Conservation (phyloP, 2,329 filamentous ascomycete species). For the Penicillium frequentans region DNA sequence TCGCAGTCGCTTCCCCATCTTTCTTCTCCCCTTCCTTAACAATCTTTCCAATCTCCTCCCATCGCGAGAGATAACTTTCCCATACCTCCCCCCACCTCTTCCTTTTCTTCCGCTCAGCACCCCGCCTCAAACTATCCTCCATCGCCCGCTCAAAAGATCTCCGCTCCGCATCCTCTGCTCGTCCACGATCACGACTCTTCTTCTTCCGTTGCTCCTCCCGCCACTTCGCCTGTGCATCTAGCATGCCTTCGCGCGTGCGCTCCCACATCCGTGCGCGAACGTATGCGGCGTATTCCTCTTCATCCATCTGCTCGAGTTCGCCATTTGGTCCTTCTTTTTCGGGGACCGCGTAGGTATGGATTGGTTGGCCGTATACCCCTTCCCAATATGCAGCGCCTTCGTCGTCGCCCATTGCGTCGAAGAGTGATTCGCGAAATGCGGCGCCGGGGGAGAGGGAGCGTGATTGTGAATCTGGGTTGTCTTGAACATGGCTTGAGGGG, state of each 20-base stretch:
- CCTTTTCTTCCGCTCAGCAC: constrained; percentile 57
- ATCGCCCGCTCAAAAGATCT: constrained; percentile 60
- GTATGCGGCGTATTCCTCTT: constrained; percentile 86
- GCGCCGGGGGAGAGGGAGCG: constrained; percentile 61
- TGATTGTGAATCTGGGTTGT: not conserved
- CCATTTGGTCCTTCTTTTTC: constrained; percentile 51
- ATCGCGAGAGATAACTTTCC: constrained; percentile 63
- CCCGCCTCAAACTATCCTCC: constrained; percentile 67
- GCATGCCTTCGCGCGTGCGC: constrained; percentile 79
- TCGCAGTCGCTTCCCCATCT: not conserved
- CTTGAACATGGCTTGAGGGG: not conserved
- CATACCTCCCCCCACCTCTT: constrained; percentile 58
- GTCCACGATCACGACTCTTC: constrained; percentile 41
- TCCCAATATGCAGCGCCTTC: constrained; percentile 96
- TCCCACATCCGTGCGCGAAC: constrained; percentile 94
- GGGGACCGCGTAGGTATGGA: constrained; percentile 71
- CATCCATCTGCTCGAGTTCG: constrained; percentile 78
- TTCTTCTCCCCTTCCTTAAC: constrained; percentile 11
- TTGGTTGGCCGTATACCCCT: constrained; percentile 90
- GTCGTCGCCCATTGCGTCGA: constrained; percentile 95
- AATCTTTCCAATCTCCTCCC: constrained; percentile 54
- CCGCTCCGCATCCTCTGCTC: constrained; percentile 26
- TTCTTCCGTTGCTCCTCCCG: constrained; percentile 54
- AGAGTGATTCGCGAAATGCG: constrained; percentile 90
- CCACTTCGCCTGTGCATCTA: constrained; percentile 70